Percentiles rank a stretch among this genome's conserved stretches.
Conservation (phyloP, 2,329 filamentous ascomycete genomes). For the Grosmannia huntii region DNA sequence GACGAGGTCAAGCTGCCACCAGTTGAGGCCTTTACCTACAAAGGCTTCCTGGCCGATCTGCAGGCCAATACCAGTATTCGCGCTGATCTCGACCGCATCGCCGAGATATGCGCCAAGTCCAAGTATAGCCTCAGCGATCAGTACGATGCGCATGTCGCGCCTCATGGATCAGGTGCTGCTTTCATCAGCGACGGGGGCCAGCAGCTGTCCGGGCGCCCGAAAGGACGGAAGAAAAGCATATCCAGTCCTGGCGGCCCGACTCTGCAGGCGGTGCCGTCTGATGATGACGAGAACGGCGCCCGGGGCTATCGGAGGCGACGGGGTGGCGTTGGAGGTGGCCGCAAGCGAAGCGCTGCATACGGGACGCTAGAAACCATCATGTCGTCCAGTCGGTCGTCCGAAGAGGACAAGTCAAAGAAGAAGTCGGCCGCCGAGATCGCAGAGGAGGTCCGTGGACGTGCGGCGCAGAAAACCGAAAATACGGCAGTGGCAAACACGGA, state of each 20-base stretch:
- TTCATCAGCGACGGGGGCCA: slow-evolving; percentile 22
- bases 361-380: slow-evolving; percentile 55
- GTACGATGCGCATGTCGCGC: slow-evolving; percentile 52
- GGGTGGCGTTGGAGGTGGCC: slow-evolving; percentile 24
- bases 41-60: slow-evolving; percentile 40
- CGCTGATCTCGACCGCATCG: slow-evolving; percentile 50
- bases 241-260: slow-evolving; percentile 33
- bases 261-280: slow-evolving; percentile 42
- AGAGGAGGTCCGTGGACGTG: slow-evolving; percentile 39
- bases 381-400: slow-evolving; percentile 51
- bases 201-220: neutral
- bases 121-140: slow-evolving; percentile 54
- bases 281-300: slow-evolving; percentile 34
- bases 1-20: slow-evolving; percentile 38
- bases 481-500: slow-evolving; percentile 16
- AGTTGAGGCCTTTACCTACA: slow-evolving; percentile 51
- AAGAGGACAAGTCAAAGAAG: slow-evolving; percentile 48
- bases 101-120: slow-evolving; percentile 53
- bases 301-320: slow-evolving; percentile 27
- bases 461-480: slow-evolving; percentile 20
- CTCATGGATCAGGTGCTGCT: slow-evolving; percentile 43
- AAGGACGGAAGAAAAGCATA: slow-evolving; percentile 12
- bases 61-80: slow-evolving; percentile 33
- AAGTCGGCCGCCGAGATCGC: slow-evolving; percentile 44
- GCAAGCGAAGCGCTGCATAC: slow-evolving; percentile 41